Conservation (phyloP, 352 stramenopile species). For the Globisporangium alternatum region DNA sequence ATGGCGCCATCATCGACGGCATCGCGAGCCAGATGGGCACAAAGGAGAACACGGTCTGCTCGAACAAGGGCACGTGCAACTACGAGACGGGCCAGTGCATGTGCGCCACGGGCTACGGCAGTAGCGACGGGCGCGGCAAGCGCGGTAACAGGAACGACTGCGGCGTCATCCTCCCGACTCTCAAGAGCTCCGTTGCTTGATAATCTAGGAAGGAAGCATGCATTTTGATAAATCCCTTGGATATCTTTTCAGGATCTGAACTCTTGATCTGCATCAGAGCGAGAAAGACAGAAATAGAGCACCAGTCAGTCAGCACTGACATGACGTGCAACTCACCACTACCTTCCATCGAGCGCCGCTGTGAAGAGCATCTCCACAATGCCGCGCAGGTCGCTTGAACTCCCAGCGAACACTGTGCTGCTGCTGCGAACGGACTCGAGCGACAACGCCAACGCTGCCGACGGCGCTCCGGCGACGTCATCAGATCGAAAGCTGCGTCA, state of each 20-base stretch:
- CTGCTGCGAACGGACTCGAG: constrained; percentile 2
- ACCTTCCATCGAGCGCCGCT: neutral
- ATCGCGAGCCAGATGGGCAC: constrained; percentile 65
- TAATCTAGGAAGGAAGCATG: neutral
- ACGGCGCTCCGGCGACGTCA: neutral
- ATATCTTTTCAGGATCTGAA: neutral
- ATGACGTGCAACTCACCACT: neutral
- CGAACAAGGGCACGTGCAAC: constrained; percentile 88
- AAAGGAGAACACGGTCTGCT: constrained; percentile 88
- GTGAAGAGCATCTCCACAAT: neutral
- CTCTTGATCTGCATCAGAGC: neutral
- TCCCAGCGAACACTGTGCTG: neutral
- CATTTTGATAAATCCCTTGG: neutral
- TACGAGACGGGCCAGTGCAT: constrained; percentile 41
- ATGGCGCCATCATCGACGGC: constrained; percentile 33
- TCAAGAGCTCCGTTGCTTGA: neutral
- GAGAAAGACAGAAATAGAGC: neutral
- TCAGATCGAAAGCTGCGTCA: constrained; percentile 7
- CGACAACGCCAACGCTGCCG: neutral
- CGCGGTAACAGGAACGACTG: constrained; percentile 61
- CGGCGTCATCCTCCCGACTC: constrained; percentile 26
- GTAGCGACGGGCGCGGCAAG: constrained; percentile 62
- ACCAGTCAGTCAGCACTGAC: neutral
- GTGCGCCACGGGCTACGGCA: constrained; percentile 48
- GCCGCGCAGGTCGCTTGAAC: neutral